Evolutionary conservation across 148 eudicot genomes (phyloP).

Genomic region (Bassia scoparia): DNA sequence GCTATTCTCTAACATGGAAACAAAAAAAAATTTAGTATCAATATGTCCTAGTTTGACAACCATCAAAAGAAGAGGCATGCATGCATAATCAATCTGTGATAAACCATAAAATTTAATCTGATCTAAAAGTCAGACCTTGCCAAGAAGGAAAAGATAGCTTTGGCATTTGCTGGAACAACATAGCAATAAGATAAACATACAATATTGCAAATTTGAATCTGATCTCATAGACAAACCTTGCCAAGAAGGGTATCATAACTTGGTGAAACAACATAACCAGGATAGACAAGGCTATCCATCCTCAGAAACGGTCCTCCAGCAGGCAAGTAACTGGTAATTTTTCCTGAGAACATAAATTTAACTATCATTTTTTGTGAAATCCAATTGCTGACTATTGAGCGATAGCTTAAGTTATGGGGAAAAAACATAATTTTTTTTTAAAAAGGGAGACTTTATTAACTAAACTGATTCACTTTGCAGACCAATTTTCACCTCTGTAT

Average conservation of each 20-base stretch:
- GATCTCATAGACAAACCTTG: slow-evolving; percentile 51
- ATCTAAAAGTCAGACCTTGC: slow-evolving; percentile 59
- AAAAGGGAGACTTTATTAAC: neutral
- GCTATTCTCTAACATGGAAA: no score
- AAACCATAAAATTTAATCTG: neutral
- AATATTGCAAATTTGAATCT: neutral
- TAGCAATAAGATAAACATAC: slow-evolving; percentile 91
- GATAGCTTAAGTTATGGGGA: neutral
- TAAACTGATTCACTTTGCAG: no score
- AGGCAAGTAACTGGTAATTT: slow-evolving; percentile 80
- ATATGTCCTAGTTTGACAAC: no score
- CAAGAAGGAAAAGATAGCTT: slow-evolving; percentile 94
- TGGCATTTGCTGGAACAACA: slow-evolving; percentile 94
- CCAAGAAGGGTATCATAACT: slow-evolving; percentile 97
- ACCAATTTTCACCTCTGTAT: neutral
- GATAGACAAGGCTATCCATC: slow-evolving; percentile 98
- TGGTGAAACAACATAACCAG: slow-evolving; percentile 94
- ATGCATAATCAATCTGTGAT: neutral
- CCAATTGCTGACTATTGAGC: neutral
- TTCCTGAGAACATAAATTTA: slow-evolving; percentile 44
- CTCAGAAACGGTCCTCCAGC: slow-evolving; percentile 96
- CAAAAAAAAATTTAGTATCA: no score
- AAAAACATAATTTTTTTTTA: neutral
- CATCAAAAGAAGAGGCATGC: no score
- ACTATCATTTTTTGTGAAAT: neutral